Evolutionary conservation across 345 rosid species (phyloP), one percentile per base, ranked within the genome.

Genomic region (Eucalyptus pumila): DNA sequence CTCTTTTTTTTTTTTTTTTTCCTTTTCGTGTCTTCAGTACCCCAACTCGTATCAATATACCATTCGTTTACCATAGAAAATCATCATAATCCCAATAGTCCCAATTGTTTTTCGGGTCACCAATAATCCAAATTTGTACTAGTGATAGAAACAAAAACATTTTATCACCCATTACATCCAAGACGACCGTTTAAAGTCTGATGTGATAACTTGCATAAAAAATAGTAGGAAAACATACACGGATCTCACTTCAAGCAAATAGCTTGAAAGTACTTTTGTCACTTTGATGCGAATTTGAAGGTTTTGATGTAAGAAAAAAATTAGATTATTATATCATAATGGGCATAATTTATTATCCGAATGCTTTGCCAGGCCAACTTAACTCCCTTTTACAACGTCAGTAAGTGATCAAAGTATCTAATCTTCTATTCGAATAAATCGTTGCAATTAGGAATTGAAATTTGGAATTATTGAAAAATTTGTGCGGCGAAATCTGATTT

Each of bases 281-380:
- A 19, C 14, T 0, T 4, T 4, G 2, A 11, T 19, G 23, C 4
- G 2, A 5, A 1, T 37, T 19, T 19, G 27, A 11, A 37, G 7
- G 81, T 9, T 19, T 72, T 10, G 26, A 11, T 21, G 45, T 9
- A 13, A 5, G 2, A 1, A 72, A 72, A 32, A 21, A 21, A 19
- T 2, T 21, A 23, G 3, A 42, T 42, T 40, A 76, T 37, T 14
- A 76, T 40, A 40, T 21, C 30, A 21, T 13, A 11, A 12, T 11
- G 4, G 8, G 14, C 30, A 6, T 40, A 40, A 76, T 76, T 37
- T 76, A 52, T 52, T 3, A 52, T 8, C 11, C 1, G 5, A 52
- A 21, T 4, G 58, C 24, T 52, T 52, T 52, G 11, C 26, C 26
- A 52, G 21, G 26, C 58, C 58, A 52, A 52, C 26, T 52, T 52